Evolutionary conservation across 495 filamentous ascomycete species (phyloP).

Genomic region (Neurospora sp.): DNA sequence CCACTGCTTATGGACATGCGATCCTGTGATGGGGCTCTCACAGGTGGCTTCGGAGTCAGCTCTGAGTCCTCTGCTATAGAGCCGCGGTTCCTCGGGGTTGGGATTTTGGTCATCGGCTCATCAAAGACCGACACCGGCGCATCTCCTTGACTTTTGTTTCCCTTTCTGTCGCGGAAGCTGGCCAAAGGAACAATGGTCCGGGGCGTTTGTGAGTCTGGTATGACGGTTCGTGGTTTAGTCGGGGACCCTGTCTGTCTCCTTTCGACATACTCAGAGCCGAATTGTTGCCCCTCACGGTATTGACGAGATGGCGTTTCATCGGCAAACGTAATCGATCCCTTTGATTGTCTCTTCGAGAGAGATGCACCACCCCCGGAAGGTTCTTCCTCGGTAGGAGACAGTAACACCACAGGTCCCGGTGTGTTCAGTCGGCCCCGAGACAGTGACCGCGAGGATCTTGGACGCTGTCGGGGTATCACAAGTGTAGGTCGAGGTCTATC

Average conservation of each 20-base stretch:
- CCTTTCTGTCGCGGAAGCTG: neutral
- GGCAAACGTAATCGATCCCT: neutral
- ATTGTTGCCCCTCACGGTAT: neutral
- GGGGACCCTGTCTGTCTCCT: neutral
- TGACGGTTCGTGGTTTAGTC: neutral
- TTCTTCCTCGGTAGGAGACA: conserved; percentile 27
- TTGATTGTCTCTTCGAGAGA: neutral
- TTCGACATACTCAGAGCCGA: neutral
- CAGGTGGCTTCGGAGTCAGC: neutral
- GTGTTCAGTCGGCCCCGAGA: conserved; percentile 1
- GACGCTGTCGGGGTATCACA: conserved; percentile 13
- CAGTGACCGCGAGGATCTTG: conserved; percentile 10
- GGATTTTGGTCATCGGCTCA: neutral
- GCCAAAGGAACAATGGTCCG: neutral
- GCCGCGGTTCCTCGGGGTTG: neutral
- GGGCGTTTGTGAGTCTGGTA: neutral
- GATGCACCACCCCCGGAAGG: neutral
- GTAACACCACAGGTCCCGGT: conserved; percentile 9
- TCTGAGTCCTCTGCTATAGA: neutral
- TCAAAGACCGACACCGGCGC: neutral
- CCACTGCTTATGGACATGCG: neutral
- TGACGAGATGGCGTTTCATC: neutral
- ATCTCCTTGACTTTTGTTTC: neutral
- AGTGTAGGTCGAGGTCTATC: conserved; percentile 6
- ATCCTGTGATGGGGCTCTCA: neutral